Base-by-base conservation (phyloP, 805 yeast species). In the Ogataea saltuana region DNA sequence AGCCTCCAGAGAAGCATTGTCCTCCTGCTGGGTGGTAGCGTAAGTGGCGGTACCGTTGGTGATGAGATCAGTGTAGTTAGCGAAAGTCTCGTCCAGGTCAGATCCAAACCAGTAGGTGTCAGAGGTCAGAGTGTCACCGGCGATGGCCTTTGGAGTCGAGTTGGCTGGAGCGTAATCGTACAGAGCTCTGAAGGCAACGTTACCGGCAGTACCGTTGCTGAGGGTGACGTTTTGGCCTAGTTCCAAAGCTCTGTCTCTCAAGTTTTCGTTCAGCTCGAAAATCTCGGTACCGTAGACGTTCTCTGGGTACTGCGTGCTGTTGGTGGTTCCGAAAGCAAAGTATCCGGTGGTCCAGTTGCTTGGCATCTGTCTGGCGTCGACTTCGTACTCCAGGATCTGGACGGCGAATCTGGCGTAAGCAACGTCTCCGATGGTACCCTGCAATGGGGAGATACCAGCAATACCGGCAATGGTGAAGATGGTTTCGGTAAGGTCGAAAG, bases 1-100 rank as follows among this genome's bases (percentile, higher is more conserved):
- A 7, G 79, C 77, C 59, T 80, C 85, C 55, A 81, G 71, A 12
- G 81, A 68, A 13, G 86, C 86, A 57, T 79, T 76, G 58, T 81
- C 87, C 61, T 81, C 87, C 61, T 80, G 85, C 42, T 82, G 83
- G 33, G 84, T 74, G 32, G 80, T 58, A 60, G 84, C 78, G 67
- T 79, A 81, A 11, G 62, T 64, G 20, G 78, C 84, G 28, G 81
- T 70, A 42, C 80, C 81, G 55, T 81, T 81, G 51, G 85, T 74
- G 58, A 80, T 60, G 49, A 78, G 51, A 12, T 52, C 48, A 26
- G 83, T 70, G 55, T 66, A 74, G 59, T 69, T 68, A 19, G 70
- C 59, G 56, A 78, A 76, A 53, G 78, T 66, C 54, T 76, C 73
- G 46, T 71, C 74, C 53, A 81, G 68, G 12, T 62, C 60, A 39